These are phyloP conservation scores for Debaryomyces sp. DNA, from an alignment of 1,139 yeast genomes.

Conservation along the genomic window DNA sequence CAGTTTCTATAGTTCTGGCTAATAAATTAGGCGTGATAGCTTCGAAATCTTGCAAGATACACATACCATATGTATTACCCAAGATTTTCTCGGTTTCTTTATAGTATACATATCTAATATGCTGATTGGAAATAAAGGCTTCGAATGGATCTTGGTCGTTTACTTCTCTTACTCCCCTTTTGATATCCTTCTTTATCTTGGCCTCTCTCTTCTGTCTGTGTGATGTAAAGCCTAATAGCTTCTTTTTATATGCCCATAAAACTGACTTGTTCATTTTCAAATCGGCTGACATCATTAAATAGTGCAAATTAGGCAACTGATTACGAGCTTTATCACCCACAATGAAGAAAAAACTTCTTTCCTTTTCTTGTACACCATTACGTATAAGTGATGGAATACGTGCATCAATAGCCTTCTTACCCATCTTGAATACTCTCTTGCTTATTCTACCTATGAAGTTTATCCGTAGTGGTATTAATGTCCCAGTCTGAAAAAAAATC, in stretches of 20 bases:
- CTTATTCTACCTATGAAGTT: not conserved
- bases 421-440: slow-evolving; percentile 51
- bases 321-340: slow-evolving; percentile 97
- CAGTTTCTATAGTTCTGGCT: slow-evolving; percentile 97
- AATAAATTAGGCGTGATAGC: slow-evolving; percentile 93
- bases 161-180: slow-evolving; percentile 91
- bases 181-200: slow-evolving; percentile 90
- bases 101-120: slow-evolving; percentile 92
- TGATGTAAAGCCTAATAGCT: slow-evolving; percentile 89
- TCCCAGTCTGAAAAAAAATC: slow-evolving; percentile 9
- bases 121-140: slow-evolving; percentile 89
- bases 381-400: slow-evolving; percentile 93
- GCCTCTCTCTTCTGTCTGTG: slow-evolving; percentile 93
- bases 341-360: slow-evolving; percentile 90
- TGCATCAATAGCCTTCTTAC: slow-evolving; percentile 92
- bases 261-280: slow-evolving; percentile 96
- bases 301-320: slow-evolving; percentile 94
- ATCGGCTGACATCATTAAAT: slow-evolving; percentile 93
- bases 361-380: slow-evolving; percentile 92
- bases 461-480: not conserved
- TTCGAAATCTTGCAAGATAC: slow-evolving; percentile 94
- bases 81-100: slow-evolving; percentile 95
- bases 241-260: slow-evolving; percentile 96
- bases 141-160: slow-evolving; percentile 97
- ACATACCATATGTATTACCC: slow-evolving; percentile 98